phyloP scores from a whole-genome alignment of 257 asterid species.

The Solanum piurae region DNA sequence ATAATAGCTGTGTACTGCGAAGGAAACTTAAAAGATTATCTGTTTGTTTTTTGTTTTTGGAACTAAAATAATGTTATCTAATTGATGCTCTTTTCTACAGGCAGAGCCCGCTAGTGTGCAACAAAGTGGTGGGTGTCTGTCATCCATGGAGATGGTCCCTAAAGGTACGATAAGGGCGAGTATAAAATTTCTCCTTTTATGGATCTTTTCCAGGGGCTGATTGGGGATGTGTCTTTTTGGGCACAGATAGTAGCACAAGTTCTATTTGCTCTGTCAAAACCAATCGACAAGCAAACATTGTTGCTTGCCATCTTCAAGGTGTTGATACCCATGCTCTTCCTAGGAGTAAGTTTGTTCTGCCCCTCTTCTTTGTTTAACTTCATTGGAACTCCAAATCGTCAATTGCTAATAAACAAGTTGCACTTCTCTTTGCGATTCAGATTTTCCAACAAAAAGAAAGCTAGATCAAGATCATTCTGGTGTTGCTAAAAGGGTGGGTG shows the following conservation, averaged over 20 bases:
- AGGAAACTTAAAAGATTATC: neutral
- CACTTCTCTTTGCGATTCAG: constrained; percentile 10
- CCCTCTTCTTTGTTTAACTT: neutral
- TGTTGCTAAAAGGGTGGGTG: constrained; percentile 31
- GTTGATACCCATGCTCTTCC: constrained; percentile 16
- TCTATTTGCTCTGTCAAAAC: constrained; percentile 14
- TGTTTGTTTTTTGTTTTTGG: neutral
- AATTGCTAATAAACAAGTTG: neutral
- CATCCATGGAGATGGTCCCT: constrained; percentile 9
- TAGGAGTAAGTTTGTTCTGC: constrained; percentile 33
- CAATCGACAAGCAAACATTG: constrained; percentile 11
- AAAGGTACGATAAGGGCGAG: constrained; percentile 33
- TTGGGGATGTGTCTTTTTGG: constrained; percentile 21
- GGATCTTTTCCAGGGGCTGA: constrained; percentile 22
- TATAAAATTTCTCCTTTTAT: constrained; percentile 19
- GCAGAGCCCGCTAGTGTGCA: constrained; percentile 19
- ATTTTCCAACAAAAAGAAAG: constrained; percentile 29
- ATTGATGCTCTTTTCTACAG: constrained; percentile 24
- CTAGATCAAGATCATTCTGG: constrained; percentile 10
- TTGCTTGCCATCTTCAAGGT: constrained; percentile 17
- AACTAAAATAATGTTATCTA: neutral
- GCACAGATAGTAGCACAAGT: constrained; percentile 15
- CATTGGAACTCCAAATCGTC: neutral
- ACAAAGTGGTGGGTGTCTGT: constrained; percentile 10
- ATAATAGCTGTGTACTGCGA: neutral